phyloP scores from a whole-genome alignment of 345 rosid genomes.

The Cardamine chenopodiifolia region DNA sequence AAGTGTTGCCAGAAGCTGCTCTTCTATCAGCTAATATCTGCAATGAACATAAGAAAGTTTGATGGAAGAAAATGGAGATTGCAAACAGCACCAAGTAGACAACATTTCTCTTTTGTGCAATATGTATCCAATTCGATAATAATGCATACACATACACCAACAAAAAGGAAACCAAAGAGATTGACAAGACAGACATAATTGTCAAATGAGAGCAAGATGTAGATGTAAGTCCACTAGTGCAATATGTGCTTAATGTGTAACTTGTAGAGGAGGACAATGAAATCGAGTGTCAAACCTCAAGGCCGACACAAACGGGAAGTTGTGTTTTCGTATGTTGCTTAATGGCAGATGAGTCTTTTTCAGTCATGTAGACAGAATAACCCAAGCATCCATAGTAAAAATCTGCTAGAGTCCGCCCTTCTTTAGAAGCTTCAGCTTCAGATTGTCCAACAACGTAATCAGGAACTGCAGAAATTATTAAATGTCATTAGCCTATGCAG shows the following conservation, averaged over 20 bases:
- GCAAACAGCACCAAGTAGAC: constrained; percentile 8
- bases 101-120: background rate
- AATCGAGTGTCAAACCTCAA: constrained; percentile 50
- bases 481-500: background rate
- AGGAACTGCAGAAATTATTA: constrained; percentile 42
- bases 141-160: constrained; percentile 5
- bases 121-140: background rate
- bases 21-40: constrained; percentile 45
- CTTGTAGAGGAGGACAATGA: background rate
- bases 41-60: constrained; percentile 10
- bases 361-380: constrained; percentile 52
- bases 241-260: background rate
- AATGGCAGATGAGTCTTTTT: constrained; percentile 44
- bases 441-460: constrained; percentile 48
- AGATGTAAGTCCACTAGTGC: background rate
- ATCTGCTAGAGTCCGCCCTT: constrained; percentile 45
- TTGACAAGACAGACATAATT: constrained; percentile 3
- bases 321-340: constrained; percentile 46
- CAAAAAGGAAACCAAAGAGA: background rate
- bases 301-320: constrained; percentile 65
- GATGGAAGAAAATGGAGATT: background rate
- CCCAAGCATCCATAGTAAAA: constrained; percentile 75
- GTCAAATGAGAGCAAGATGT: background rate
- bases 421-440: constrained; percentile 56
- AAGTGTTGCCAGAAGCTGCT: constrained; percentile 34